Evolutionary conservation across 768 basidiomycete species (phyloP), one percentile per base, ranked within the genome.

Genomic region (Macrolepiota dolichaula): DNA sequence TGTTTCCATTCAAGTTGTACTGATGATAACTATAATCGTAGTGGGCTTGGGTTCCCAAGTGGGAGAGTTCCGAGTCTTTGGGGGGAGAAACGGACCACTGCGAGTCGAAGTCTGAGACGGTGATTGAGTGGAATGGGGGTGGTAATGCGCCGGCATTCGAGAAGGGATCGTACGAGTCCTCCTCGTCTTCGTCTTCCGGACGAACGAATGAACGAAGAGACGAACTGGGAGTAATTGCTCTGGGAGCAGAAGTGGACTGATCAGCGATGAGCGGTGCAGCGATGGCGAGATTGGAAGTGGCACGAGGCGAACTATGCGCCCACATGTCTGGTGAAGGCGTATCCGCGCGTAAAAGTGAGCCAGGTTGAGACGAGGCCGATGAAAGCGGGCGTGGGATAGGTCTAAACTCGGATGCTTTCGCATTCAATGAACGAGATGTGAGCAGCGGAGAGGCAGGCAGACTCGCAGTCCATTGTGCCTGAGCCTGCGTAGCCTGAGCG

Each of bases 261-360:
- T 93, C 91, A 51, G 92, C 89, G 49, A 94, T 81, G 24, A 97
- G 79, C 4, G 95, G 95, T 0, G 93, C 91, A 7, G 94, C 94
- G 62, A 96, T 95, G 37, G 94, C 94, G 9, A 97, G 82, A 70
- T 94, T 96, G 13, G 91, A 91, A 1, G 87, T 84, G 0, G 86
- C 85, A 62, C 91, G 81, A 35, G 81, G 81, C 42, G 83, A 85
- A 66, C 77, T 82, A 71, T 92, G 91, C 2, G 92, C 85, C 94
- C 94, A 96, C 56, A 94, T 71, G 77, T 96, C 94, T 12, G 92
- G 92, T 6, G 92, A 92, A n/a, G 91, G 88, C 1, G 92, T 92
- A 62, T 93, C 91, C 9, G 85, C 84, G 46, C 92, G 80, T 15
- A 76, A 76, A 63, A 81, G 77, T 5, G 79, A 84, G 59, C 73